Percentiles rank a stretch among this genome's conserved stretches.
These are phyloP conservation scores for Coprinopsis marcescibilis DNA, from an alignment of 768 basidiomycete species.

Conservation along the genomic window DNA sequence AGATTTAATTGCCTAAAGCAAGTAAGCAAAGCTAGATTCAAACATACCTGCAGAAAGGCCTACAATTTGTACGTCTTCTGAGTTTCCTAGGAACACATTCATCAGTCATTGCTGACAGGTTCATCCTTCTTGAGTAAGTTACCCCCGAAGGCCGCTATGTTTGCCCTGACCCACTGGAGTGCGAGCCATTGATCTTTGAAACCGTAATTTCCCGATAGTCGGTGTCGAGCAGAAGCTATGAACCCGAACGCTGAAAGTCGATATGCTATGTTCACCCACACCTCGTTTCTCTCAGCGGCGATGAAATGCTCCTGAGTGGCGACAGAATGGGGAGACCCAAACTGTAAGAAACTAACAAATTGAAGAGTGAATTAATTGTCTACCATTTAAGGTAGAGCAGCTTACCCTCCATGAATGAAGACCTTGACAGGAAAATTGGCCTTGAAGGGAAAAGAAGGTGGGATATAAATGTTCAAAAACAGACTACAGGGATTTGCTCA, in stretches of 20 bases:
- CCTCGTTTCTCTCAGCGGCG: slow-evolving; percentile 55
- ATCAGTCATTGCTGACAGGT: background rate
- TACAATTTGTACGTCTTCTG: slow-evolving; percentile 51
- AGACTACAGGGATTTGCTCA: slow-evolving; percentile 32
- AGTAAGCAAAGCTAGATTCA: background rate
- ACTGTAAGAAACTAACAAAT: slow-evolving; percentile 62
- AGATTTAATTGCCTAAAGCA: background rate
- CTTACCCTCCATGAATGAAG: slow-evolving; percentile 74
- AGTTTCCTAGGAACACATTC: slow-evolving; percentile 39
- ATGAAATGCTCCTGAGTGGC: slow-evolving; percentile 61
- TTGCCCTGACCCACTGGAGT: slow-evolving; percentile 63
- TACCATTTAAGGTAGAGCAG: background rate
- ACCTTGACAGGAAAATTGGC: slow-evolving; percentile 58
- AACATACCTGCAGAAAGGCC: slow-evolving; percentile 69
- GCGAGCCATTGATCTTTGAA: slow-evolving; percentile 85
- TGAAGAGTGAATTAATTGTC: background rate
- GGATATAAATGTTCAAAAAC: slow-evolving; percentile 60
- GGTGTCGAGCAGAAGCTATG: slow-evolving; percentile 57
- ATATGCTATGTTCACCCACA: slow-evolving; percentile 77
- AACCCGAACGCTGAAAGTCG: slow-evolving; percentile 75
- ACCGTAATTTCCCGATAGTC: slow-evolving; percentile 68
- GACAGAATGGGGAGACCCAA: slow-evolving; percentile 66
- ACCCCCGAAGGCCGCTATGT: slow-evolving; percentile 70
- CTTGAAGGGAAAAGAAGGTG: slow-evolving; percentile 42
- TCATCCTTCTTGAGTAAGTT: background rate